Conservation (phyloP, 805 yeast species). For the Saturnispora halmiae region DNA sequence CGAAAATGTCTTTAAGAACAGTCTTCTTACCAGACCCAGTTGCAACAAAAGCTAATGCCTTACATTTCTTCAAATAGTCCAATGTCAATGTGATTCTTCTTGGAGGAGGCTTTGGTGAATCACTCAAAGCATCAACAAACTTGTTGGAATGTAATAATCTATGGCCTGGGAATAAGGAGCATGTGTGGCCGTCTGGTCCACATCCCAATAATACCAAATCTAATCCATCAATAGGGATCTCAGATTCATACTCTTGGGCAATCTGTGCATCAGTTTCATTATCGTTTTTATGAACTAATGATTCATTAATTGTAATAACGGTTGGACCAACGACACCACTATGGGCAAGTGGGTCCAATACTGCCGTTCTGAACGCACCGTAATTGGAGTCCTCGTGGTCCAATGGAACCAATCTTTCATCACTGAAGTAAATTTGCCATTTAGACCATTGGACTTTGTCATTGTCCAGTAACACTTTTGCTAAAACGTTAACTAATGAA, state of each 20-base stretch:
- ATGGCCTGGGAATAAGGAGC: constrained; percentile 88
- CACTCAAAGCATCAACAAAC: constrained; percentile 55
- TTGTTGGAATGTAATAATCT: constrained; percentile 46
- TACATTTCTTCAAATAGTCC: constrained; percentile 53
- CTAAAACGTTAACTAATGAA: constrained; percentile 67
- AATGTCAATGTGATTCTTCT: constrained; percentile 85
- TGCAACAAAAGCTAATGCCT: constrained; percentile 68
- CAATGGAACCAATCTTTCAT: constrained; percentile 82
- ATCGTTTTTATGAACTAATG: constrained; percentile 43
- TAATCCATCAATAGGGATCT: constrained; percentile 41
- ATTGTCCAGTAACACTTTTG: constrained; percentile 58
- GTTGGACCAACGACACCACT: constrained; percentile 42
- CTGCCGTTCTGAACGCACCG: constrained; percentile 62
- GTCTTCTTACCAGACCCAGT: constrained; percentile 81
- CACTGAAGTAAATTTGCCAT: constrained; percentile 82
- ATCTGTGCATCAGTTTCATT: constrained; percentile 43
- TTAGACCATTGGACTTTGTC: constrained; percentile 48
- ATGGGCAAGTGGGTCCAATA: constrained; percentile 40
- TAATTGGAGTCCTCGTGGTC: constrained; percentile 79
- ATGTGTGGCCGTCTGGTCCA: constrained; percentile 95
- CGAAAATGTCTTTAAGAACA: constrained; percentile 63
- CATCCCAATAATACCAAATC: constrained; percentile 78
- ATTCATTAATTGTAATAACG: constrained; percentile 57
- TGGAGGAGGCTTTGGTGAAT: constrained; percentile 92
- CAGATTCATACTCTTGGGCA: constrained; percentile 53